Conservation (phyloP, 73 alveolate species). For the Paramecium sexaurelia region DNA sequence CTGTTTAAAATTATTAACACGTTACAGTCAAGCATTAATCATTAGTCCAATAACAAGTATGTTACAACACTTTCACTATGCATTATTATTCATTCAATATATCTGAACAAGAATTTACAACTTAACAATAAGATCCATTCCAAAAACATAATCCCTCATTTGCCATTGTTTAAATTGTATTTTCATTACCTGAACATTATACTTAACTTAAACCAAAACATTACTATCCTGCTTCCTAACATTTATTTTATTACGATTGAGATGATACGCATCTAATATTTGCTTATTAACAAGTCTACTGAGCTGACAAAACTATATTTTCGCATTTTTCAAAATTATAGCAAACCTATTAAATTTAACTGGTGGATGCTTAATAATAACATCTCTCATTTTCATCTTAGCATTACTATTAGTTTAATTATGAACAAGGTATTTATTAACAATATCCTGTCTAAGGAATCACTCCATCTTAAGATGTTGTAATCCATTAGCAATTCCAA, state of each 20-base stretch:
- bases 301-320: background rate
- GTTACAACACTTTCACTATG: background rate
- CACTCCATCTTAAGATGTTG: background rate
- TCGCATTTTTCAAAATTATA: background rate
- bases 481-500: background rate
- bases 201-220: background rate
- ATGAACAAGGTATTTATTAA: background rate
- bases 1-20: background rate
- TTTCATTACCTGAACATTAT: background rate
- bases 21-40: background rate
- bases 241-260: background rate
- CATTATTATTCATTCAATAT: background rate
- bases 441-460: background rate
- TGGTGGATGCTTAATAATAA: background rate
- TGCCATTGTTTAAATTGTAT: background rate
- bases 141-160: background rate
- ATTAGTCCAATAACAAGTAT: background rate
- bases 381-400: background rate
- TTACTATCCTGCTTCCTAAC: background rate
- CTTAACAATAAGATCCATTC: background rate
- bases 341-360: background rate
- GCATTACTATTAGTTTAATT: background rate
- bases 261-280: background rate
- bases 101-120: background rate
- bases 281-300: background rate